Base-by-base conservation (phyloP, 495 filamentous ascomycete species). In the Neurospora intermedia region DNA sequence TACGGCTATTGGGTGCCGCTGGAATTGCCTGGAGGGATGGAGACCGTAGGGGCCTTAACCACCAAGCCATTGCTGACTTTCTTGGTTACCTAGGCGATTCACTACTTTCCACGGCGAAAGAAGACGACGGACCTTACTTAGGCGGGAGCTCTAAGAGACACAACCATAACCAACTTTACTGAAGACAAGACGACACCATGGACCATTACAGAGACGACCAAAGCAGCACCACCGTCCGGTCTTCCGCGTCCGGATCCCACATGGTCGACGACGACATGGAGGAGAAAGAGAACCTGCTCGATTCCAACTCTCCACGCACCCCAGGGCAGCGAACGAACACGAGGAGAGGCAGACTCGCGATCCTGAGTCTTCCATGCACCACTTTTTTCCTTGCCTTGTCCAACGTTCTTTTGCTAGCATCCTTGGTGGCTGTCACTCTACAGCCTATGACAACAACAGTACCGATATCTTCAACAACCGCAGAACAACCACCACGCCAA, bases 161-260 rank as follows among this genome's bases (percentile, higher is more conserved):
- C n/a, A n/a, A n/a, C n/a, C n/a, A n/a, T n/a, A n/a, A n/a, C n/a
- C n/a, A n/a, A n/a, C n/a, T n/a, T n/a, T n/a, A n/a, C n/a, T n/a
- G n/a, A n/a, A n/a, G n/a, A n/a, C n/a, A n/a, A n/a, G 39, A 39
- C 39, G 4, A 8, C 39, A 39, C 9, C 39, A 54, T 35, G 41
- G 70, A 43, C n/a, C 70, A 71, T 6, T 43, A 71, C 70, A 71
- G 70, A 66, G 70, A 71, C 45, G 70, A 71, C 70, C 41, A 38
- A 31, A 71, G 70, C 41, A 46, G 43, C 43, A 46, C 43, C 43
- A 31, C 70, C 39, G 23, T 27, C 13, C 54, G 23, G 15, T 35
- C 54, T 15, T 69, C 41, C 18, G 35, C 6, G 6, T 71, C 43
- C 3, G 31, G 70, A 0, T 39, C 23, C 15, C 45, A 15, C 20